Percentiles rank a stretch among this genome's conserved stretches.
Conservation (phyloP, 208 protist genomes). For the Wallacemonas collosoma region DNA sequence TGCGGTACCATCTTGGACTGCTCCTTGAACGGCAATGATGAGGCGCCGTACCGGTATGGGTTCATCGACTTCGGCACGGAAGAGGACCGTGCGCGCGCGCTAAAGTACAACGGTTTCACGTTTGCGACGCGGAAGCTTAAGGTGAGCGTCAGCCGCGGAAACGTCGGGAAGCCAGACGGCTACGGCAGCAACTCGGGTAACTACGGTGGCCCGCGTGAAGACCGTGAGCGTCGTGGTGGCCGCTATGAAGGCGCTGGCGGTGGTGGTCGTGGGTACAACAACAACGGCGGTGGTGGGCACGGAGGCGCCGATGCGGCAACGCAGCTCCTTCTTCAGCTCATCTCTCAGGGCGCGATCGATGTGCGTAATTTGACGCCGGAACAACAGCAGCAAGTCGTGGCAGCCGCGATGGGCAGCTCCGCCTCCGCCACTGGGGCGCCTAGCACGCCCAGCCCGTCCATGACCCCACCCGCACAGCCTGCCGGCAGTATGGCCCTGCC, state of each 20-base stretch:
- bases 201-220: neutral
- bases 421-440: conserved; percentile 18
- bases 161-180: conserved; percentile 62
- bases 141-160: conserved; percentile 87
- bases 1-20: conserved; percentile 85
- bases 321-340: conserved; percentile 67
- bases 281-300: conserved; percentile 31
- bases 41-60: conserved; percentile 83
- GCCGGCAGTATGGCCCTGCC: neutral
- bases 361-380: conserved; percentile 56
- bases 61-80: conserved; percentile 89
- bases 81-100: conserved; percentile 70
- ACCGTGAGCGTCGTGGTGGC: conserved; percentile 1
- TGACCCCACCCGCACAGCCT: conserved; percentile 20
- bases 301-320: conserved; percentile 24
- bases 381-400: conserved; percentile 52
- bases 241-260: conserved; percentile 7
- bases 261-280: conserved; percentile 4
- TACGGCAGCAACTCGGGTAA: conserved; percentile 9
- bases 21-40: conserved; percentile 82
- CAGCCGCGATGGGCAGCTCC: conserved; percentile 8
- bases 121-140: conserved; percentile 77
- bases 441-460: conserved; percentile 21
- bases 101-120: conserved; percentile 89
- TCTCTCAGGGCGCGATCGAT: conserved; percentile 74